Base-by-base conservation (phyloP, 257 asterid genomes). In the Ilex asprella region DNA sequence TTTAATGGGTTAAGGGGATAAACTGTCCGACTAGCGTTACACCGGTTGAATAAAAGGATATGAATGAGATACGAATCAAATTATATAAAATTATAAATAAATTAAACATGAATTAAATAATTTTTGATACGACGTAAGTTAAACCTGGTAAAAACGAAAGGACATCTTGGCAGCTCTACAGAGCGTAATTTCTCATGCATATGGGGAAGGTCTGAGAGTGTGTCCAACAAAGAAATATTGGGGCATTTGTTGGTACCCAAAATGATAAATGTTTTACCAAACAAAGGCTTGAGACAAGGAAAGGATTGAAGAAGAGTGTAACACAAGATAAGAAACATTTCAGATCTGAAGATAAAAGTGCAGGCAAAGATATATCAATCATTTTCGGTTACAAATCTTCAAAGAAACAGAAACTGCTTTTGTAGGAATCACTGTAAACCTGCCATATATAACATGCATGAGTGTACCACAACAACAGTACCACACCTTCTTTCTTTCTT, bases 351-450 rank as follows among this genome's bases (percentile, higher is more conserved):
- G 74, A 65, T 69, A 66, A 58, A 35, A 62, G 59, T 67, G 53
- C 46, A 72, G 53, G 58, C 29, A 32, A 60, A 57, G 41, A 69
- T 68, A 69, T 68, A 70, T 66, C 86, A 63, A 64, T 83, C 86
- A 52, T 78, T 80, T 80, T 76, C 83, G 27, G 31, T 5, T 35
- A 12, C 62, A 57, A 72, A 76, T 79, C 60, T 70, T 57, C 62
- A 61, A 65, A 62, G 69, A 21, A 21, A 63, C 66, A 68, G 70
- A 72, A 39, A 13, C 65, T 64, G 55, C 76, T 69, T 78, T 72
- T 31, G 62, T 59, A 56, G 39, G 29, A 56, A 44, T 58, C 76
- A 62, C 27, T 21, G 27, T 21, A 21, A 21, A 21, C 27, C 71
- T 75, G 71, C 64, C 57, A 61, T 12, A 10, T 39, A 39, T 29